Conservation (phyloP, 495 filamentous ascomycete species). For the Pseudevernia furfuracea region DNA sequence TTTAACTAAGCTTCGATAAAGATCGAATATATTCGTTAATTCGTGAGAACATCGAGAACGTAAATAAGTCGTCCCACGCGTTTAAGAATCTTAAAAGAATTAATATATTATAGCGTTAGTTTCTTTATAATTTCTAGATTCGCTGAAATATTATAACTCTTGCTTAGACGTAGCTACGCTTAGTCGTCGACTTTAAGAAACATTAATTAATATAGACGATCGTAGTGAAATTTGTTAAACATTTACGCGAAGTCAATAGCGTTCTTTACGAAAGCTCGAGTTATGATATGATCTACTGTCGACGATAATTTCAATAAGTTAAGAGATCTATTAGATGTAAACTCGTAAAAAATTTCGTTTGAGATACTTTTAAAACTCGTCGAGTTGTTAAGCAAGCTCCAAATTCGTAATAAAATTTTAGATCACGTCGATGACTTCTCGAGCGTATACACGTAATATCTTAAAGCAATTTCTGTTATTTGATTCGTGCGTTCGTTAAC, state of each 20-base stretch:
- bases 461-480: background rate
- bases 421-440: background rate
- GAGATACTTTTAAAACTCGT: background rate
- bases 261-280: background rate
- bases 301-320: background rate
- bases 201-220: background rate
- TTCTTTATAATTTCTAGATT: background rate
- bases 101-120: background rate
- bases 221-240: background rate
- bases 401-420: background rate
- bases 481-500: background rate
- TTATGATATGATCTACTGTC: background rate
- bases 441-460: background rate
- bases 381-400: background rate
- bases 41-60: too few relatives aligned
- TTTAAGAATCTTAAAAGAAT: background rate
- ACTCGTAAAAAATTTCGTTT: conserved; percentile 2
- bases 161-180: background rate
- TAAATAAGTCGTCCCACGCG: too few relatives aligned
- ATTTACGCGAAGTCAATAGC: background rate
- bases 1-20: too few relatives aligned
- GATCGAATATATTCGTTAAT: too few relatives aligned
- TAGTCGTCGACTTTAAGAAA: background rate
- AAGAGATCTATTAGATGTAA: background rate
- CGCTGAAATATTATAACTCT: background rate